These are phyloP conservation scores for Phytophthora pisi DNA, from an alignment of 352 stramenopile genomes.

Conservation along the genomic window DNA sequence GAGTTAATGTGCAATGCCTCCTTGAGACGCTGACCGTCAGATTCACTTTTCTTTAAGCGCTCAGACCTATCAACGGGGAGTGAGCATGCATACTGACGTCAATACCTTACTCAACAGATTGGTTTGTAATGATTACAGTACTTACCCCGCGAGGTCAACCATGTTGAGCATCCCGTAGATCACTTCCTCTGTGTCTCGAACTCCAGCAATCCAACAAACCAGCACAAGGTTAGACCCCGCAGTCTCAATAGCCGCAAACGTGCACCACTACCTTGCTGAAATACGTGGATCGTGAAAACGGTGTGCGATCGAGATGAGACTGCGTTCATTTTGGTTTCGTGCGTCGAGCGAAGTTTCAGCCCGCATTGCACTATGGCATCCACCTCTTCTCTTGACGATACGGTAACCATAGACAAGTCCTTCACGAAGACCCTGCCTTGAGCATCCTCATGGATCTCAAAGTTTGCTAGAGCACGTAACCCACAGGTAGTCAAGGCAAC, in stretches of 20 bases:
- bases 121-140: neutral
- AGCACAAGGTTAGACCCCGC: neutral
- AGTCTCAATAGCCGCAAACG: neutral
- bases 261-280: constrained; percentile 66
- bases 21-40: constrained; percentile 83
- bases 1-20: constrained; percentile 89
- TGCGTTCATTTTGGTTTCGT: constrained; percentile 94
- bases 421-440: constrained; percentile 94
- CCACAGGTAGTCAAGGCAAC: neutral
- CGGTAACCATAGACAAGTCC: constrained; percentile 90
- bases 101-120: neutral
- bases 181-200: constrained; percentile 70
- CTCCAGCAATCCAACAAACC: constrained; percentile 30
- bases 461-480: constrained; percentile 56
- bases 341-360: constrained; percentile 87
- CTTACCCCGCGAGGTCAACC: constrained; percentile 76
- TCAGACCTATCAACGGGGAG: constrained; percentile 52
- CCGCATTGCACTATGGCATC: constrained; percentile 87
- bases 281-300: constrained; percentile 88
- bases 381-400: constrained; percentile 86
- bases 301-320: constrained; percentile 89
- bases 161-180: constrained; percentile 89
- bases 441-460: constrained; percentile 93
- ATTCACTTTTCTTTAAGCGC: constrained; percentile 88
- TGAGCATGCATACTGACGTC: neutral